Base-by-base conservation (phyloP, 257 asterid genomes). In the Vinca minor region DNA sequence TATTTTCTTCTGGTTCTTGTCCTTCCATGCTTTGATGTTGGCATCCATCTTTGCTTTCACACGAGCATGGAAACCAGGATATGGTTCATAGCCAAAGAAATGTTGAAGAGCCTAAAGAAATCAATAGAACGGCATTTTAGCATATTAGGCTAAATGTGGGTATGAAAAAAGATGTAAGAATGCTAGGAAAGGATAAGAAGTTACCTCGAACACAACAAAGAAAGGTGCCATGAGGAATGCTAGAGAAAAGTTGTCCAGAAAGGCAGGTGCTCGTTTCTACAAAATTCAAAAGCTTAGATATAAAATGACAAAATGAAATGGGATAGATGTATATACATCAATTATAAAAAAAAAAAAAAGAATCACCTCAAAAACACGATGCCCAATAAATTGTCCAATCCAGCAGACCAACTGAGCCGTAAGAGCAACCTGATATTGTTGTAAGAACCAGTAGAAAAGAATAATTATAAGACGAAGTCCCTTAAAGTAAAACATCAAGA, bases 201-300 rank as follows among this genome's bases (percentile, higher is more conserved):
- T 67, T 74, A 92, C 97, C 99, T 93, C 97, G 0, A 93, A 85
- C 61, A 93, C 73, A 25, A 93, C 97, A 73, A 89, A 93, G 77
- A 78, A 85, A 28, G 99, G 99, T 53, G 95, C 97, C 97, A 93
- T 89, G 26, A 93, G 90, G 69, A 93, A 84, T 28, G 99, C 97
- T 71, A 87, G 97, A 68, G 83, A 73, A 53, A 93, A 94, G 79
- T 93, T 93, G 88, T 89, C 96, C 69, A 93, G 58, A 13, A 93
- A 78, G 17, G 99, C 97, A 50, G 99, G 99, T 9, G 99, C 99
- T 48, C 97, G 96, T 62, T 87, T 93, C 99, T 93, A 71, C 73
- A 73, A 61, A 70, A 67, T 35, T 14, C 38, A 47, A 52, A 8
- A 44, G 61, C 8, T 70, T 13, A 47, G 61, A 63, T 31, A 49